Base-by-base conservation (phyloP, 139 green algal genomes). In the Chlorella vulgaris region DNA sequence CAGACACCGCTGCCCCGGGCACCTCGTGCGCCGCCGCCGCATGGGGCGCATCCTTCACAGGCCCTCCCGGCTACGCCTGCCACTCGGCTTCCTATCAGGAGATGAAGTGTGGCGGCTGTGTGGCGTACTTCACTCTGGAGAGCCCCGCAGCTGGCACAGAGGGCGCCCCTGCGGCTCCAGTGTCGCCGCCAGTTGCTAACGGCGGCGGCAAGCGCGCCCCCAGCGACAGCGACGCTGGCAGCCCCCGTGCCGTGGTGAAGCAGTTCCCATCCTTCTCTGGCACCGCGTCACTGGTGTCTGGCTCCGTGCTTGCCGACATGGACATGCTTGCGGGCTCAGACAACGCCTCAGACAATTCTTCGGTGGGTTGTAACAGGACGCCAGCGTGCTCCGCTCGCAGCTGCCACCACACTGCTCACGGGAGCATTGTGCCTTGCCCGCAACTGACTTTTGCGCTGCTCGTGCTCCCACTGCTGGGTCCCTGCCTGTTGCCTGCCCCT, bases 31-130 rank as follows among this genome's bases (percentile, higher is more conserved):
- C 51, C 43, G 68, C 77, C 31, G 28, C 69, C 42, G 77, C 35
- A 31, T 84, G 76, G 80, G 53, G 68, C 29, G 68, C 39, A 24
- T 50, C 65, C 61, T 84, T 78, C 74, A 7, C 71, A 35, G n/a
- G 51, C 50, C 61, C 78, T 21, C 65, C 80, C 42, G 55, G 51
- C 22, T 95, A 94, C 62, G 55, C 18, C 42, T 88, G 75, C 61
- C 50, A 81, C 58, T 76, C 73, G 18, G 40, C 51, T 6, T 84
- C 74, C 26, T 84, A 76, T 42, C 91, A 95, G 76, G 82, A 88
- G 33, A 68, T 92, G 31, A 74, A 61, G 63, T 69, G 62, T 43
- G 88, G 83, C 55, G 83, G 83, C 19, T 74, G 79, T 60, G 83
- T 87, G 15, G 83, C 83, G 26, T 87, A 76, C 47, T 84, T 87